Evolutionary conservation across 768 basidiomycete species (phyloP), one percentile per base, ranked within the genome.

Genomic region (Amanita exitialis): DNA sequence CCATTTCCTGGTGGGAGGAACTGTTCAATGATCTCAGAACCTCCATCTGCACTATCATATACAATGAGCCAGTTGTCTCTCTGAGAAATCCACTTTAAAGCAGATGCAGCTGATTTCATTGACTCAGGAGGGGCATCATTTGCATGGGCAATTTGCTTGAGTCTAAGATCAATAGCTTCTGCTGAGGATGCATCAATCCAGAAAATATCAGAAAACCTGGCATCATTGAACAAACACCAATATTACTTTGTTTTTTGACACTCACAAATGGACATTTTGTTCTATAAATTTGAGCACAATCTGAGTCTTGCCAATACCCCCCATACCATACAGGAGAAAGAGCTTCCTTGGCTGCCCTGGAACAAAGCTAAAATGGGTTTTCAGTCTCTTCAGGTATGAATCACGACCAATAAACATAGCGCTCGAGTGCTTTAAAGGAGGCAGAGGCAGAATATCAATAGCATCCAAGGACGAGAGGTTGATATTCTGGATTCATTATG

Each of bases 171-270:
- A 30, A 59, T 53, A 16, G 53, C 56, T 8, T 54, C 53, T 16
- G 35, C 28, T 12, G 50, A 56, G 9, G 60, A 54, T 3, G 59
- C 57, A 54, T 61, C 59, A 55, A 61, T 53, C 57, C 59, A 61
- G 30, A 61, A 61, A 23, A 58, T 54, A 34, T 53, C n/a, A 46
- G 38, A 54, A 49, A 59, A 59, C 18, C 59, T 49, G 4, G 16
- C 38, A 43, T 23, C 2, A 52, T 50, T 6, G 2, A 41, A 57
- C 7, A 20, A 42, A 32, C 13, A 16, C 12, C 7, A 10, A n/a
- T n/a, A 25, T 47, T 9, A 8, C 20, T 36, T 18, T 34, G 10
- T n/a, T 15, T 5, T 35, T 20, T 8, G 10, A 36, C 21, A 20
- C 34, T 34, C 9, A 34, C 30, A 30, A 34, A 18, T 34, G 16